Evolutionary conservation across 768 basidiomycete species (phyloP).

Genomic region (Trametes maxima): DNA sequence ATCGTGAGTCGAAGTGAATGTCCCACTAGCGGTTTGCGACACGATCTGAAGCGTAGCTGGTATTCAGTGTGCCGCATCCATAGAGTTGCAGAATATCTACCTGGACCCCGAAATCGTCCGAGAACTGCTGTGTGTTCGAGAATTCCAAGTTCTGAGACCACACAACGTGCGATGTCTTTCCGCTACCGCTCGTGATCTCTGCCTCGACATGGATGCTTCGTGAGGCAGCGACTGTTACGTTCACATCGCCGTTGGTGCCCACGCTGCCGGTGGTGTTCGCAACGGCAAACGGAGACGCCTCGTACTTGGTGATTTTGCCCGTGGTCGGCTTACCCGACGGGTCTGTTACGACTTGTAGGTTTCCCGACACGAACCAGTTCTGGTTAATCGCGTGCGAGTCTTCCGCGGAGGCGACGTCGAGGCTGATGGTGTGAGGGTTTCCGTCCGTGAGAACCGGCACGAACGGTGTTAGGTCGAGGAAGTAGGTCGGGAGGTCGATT

Average conservation of each 20-base stretch:
- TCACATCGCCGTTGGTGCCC: conserved; percentile 48
- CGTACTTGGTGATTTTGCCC: conserved; percentile 63
- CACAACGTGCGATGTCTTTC: conserved; percentile 52
- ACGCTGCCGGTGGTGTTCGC: conserved; percentile 50
- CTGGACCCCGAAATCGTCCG: conserved; percentile 47
- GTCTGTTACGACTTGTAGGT: conserved; percentile 69
- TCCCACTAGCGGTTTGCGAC: conserved; percentile 51
- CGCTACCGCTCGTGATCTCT: conserved; percentile 63
- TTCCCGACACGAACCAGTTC: conserved; percentile 79
- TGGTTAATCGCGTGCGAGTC: conserved; percentile 61
- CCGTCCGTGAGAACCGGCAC: conserved; percentile 70
- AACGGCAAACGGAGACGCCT: conserved; percentile 57
- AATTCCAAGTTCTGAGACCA: conserved; percentile 66
- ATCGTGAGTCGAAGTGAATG: conserved; percentile 51
- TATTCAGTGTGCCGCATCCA: too few relatives aligned
- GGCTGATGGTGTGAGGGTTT: conserved; percentile 65
- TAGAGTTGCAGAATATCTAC: conserved; percentile 27
- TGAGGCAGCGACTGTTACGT: conserved; percentile 63
- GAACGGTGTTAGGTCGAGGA: conserved; percentile 78
- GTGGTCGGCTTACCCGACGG: conserved; percentile 64
- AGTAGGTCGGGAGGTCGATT: conserved; percentile 76
- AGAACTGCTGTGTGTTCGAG: conserved; percentile 63
- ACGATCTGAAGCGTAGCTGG: conserved; percentile 42
- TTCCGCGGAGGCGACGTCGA: conserved; percentile 77
- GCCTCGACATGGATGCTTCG: conserved; percentile 62